phyloP scores from a whole-genome alignment of 164 flowering plant species.

The Chimonanthus praecox region DNA sequence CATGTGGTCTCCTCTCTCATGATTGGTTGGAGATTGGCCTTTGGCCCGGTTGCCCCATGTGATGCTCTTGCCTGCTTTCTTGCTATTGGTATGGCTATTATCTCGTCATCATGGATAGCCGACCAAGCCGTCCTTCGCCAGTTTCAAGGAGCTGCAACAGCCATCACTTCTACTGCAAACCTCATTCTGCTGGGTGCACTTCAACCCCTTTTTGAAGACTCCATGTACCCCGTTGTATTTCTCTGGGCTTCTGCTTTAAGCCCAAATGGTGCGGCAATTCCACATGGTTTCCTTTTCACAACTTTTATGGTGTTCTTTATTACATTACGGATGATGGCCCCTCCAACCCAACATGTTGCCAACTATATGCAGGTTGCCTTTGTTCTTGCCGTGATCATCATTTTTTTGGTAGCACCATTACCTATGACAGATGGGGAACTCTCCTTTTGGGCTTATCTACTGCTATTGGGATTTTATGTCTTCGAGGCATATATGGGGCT shows the following conservation, averaged over 20 bases:
- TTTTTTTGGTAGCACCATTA: conserved; percentile 55
- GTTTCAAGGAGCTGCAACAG: conserved; percentile 65
- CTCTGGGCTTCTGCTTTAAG: conserved; percentile 99
- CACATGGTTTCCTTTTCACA: conserved; percentile 92
- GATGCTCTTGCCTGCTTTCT: conserved; percentile 94
- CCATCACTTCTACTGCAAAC: conserved; percentile 81
- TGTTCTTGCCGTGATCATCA: conserved; percentile 68
- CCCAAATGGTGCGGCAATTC: conserved; percentile 90
- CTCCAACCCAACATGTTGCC: conserved; percentile 61
- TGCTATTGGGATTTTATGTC: conserved; percentile 86
- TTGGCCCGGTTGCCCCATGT: conserved; percentile 95
- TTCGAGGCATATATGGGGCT: conserved; percentile 97
- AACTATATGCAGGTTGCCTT: conserved; percentile 97
- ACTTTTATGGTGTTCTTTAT: conserved; percentile 95
- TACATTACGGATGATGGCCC: conserved; percentile 85
- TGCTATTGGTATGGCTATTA: conserved; percentile 87
- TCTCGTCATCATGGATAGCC: conserved; percentile 75
- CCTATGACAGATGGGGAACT: conserved; percentile 69
- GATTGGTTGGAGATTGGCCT: conserved; percentile 86
- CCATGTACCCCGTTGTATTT: conserved; percentile 98
- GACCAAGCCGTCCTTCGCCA: conserved; percentile 81
- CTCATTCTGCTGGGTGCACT: conserved; percentile 78
- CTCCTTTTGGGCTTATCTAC: conserved; percentile 67
- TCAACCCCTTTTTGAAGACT: conserved; percentile 95
- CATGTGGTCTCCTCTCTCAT: conserved; percentile 90